Percentiles rank a stretch among this genome's conserved stretches.
Conservation (phyloP, 2,329 filamentous ascomycete species). For the Pezicula radicicola region DNA sequence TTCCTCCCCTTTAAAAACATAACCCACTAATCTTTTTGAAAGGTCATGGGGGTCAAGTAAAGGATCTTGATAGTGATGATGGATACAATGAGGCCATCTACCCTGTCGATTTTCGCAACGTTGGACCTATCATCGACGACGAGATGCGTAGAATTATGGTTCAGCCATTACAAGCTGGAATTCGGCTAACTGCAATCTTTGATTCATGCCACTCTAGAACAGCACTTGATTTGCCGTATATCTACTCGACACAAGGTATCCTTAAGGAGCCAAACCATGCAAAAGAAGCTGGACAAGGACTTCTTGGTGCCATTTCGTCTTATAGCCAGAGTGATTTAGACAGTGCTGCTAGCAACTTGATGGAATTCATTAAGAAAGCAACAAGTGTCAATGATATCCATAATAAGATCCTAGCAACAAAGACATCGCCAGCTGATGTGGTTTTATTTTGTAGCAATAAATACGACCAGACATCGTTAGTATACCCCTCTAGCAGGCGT, state of each 20-base stretch:
- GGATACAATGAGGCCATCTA: conserved; percentile 84
- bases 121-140: conserved; percentile 80
- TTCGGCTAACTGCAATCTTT: conserved; percentile 71
- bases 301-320: conserved; percentile 60
- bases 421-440: conserved; percentile 92
- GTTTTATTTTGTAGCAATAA: conserved; percentile 98
- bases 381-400: conserved; percentile 74
- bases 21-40: neutral
- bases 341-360: conserved; percentile 76
- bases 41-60: conserved; percentile 78
- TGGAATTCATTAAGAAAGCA: conserved; percentile 87
- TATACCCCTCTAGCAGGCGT: conserved; percentile 26
- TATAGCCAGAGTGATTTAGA: conserved; percentile 75
- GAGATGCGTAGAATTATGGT: conserved; percentile 82
- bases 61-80: conserved; percentile 76
- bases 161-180: conserved; percentile 71
- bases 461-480: conserved; percentile 88
- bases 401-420: conserved; percentile 78
- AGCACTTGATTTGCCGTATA: conserved; percentile 63
- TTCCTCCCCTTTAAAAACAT: too few species aligned
- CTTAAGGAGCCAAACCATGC: conserved; percentile 67
- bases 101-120: conserved; percentile 75
- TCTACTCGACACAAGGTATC: conserved; percentile 66
- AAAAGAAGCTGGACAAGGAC: conserved; percentile 63
- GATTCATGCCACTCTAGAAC: conserved; percentile 69